A percentile compares a stretch with the other conserved stretches of the same genome.
These are phyloP conservation scores for Excoecaria agallocha DNA, from an alignment of 345 rosid species.

Conservation along the genomic window DNA sequence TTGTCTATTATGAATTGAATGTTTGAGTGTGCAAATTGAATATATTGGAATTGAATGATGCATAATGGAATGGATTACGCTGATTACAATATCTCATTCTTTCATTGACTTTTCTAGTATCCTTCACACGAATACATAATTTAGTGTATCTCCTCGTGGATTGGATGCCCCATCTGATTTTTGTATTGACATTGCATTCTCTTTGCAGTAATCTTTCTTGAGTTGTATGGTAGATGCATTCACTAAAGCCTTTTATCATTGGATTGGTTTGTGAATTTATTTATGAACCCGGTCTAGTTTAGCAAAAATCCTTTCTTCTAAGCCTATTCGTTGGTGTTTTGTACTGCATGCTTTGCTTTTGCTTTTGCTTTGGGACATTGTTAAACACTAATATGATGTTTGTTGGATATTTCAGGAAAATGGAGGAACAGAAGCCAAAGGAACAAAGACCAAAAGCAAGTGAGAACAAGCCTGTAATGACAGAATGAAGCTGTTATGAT, in stretches of 20 bases:
- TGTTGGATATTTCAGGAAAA: slow-evolving; percentile 50
- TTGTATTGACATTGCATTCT: not conserved
- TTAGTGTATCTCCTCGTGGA: not conserved
- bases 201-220: too few species aligned
- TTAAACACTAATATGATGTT: not conserved
- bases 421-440: slow-evolving; percentile 93
- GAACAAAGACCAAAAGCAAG: slow-evolving; percentile 85
- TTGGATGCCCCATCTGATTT: not conserved
- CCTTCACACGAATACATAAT: not conserved
- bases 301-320: not conserved
- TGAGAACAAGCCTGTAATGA: slow-evolving; percentile 98
- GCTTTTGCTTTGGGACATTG: not conserved
- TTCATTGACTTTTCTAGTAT: not conserved
- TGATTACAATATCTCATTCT: not conserved
- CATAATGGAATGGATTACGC: not conserved
- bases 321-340: not conserved
- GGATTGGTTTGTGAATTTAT: too few species aligned
- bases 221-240: too few species aligned
- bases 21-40: not conserved
- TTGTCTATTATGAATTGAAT: not conserved
- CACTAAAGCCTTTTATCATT: too few species aligned
- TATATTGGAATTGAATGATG: not conserved
- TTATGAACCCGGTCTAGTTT: too few species aligned
- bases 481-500: slow-evolving; percentile 76
- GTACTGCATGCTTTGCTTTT: not conserved